Conservation (phyloP, 768 basidiomycete species). For the Cystoderma amianthinum region DNA sequence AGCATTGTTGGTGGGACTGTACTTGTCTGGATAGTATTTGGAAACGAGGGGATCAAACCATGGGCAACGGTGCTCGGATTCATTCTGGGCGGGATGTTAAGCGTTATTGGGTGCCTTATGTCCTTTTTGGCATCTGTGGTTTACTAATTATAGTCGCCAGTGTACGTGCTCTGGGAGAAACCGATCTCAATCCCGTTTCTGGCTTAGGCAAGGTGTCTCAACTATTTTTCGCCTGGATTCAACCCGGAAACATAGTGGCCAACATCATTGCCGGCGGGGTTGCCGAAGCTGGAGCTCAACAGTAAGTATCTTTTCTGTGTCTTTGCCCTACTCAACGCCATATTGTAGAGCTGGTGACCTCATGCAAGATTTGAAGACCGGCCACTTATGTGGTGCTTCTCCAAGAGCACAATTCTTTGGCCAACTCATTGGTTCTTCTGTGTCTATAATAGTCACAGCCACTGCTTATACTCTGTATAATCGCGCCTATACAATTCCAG, state of each 20-base stretch:
- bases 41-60: conserved; percentile 84
- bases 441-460: conserved; percentile 85
- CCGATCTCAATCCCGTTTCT: conserved; percentile 88
- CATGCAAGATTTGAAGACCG: conserved; percentile 98
- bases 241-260: conserved; percentile 93
- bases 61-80: conserved; percentile 92
- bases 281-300: conserved; percentile 92
- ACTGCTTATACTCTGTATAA: conserved; percentile 86
- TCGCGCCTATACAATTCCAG: conserved; percentile 82
- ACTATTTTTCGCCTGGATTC: conserved; percentile 88
- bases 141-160: conserved; percentile 20
- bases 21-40: conserved; percentile 87
- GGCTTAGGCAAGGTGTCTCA: conserved; percentile 95
- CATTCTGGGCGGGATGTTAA: conserved; percentile 73
- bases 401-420: conserved; percentile 93
- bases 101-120: conserved; percentile 71
- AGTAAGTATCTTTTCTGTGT: conserved; percentile 37
- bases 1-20: conserved; percentile 67
- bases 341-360: conserved; percentile 80
- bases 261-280: conserved; percentile 97
- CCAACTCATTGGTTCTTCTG: conserved; percentile 83
- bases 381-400: conserved; percentile 86
- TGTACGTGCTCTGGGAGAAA: conserved; percentile 92
- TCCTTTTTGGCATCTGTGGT: conserved; percentile 4
- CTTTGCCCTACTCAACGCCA: not conserved